Evolutionary conservation across 2,329 filamentous ascomycete species (phyloP).

Genomic region (Tolypocladium inflatum): DNA sequence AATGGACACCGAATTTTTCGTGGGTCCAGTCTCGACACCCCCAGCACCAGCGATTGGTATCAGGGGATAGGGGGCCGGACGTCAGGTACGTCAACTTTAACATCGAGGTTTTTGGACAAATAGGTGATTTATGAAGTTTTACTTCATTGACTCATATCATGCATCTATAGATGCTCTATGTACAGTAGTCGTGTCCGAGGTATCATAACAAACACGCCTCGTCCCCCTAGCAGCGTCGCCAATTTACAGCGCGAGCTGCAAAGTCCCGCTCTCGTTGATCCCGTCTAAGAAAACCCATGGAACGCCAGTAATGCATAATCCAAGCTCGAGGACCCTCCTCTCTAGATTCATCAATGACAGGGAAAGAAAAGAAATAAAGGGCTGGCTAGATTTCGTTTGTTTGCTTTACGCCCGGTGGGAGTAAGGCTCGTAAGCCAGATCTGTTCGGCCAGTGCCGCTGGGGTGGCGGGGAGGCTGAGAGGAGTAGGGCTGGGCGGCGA

Average conservation of each 20-base stretch:
- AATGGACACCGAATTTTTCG: background rate
- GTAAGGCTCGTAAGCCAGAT: constrained; percentile 56
- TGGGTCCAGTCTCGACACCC: background rate
- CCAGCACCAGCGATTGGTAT: background rate
- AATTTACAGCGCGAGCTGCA: background rate
- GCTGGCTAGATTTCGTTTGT: background rate
- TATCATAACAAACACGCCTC: background rate
- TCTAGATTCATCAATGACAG: background rate
- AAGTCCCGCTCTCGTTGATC: background rate
- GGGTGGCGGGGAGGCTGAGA: constrained; percentile 27
- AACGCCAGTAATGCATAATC: background rate
- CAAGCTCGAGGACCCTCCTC: background rate
- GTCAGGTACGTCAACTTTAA: background rate
- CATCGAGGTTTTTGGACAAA: background rate
- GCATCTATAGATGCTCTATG: constrained; percentile 2
- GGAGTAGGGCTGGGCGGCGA: constrained; percentile 1
- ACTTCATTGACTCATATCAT: background rate
- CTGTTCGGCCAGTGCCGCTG: constrained; percentile 32
- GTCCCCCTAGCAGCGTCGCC: background rate
- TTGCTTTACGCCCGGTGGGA: constrained; percentile 42
- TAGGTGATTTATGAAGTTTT: background rate
- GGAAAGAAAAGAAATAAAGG: background rate
- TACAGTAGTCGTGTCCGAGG: background rate
- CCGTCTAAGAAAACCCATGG: background rate
- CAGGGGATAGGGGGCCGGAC: too few species aligned